Conservation (phyloP, 345 rosid genomes). For the Eucalyptus regnans region DNA sequence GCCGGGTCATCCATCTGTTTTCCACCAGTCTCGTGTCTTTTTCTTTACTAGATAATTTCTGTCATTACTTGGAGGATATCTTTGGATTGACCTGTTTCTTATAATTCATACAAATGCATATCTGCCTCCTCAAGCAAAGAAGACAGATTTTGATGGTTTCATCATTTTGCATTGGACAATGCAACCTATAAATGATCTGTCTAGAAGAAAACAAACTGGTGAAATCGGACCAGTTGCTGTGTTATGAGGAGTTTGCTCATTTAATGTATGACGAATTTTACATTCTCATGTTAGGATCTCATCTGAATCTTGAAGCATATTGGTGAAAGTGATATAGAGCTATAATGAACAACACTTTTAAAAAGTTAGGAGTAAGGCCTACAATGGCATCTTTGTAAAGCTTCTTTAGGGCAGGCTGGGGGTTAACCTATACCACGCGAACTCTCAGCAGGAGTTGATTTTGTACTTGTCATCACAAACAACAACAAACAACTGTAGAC, state of each 20-base stretch:
- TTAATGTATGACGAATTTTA: neutral
- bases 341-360: neutral
- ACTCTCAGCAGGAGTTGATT: neutral
- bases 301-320: neutral
- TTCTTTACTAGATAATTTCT: neutral
- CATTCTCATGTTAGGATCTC: neutral
- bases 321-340: neutral
- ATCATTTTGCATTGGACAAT: neutral
- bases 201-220: neutral
- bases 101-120: neutral
- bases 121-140: neutral
- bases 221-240: neutral
- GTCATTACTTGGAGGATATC: neutral
- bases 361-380: neutral
- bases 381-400: neutral
- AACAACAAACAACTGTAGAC: neutral
- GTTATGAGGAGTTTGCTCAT: neutral
- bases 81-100: neutral
- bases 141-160: neutral
- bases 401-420: neutral
- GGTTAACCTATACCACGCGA: neutral
- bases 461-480: neutral
- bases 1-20: neutral
- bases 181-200: neutral
- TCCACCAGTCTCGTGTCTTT: neutral